A percentile compares a stretch with the other conserved stretches of the same genome.
phyloP scores from a whole-genome alignment of 2,329 filamentous ascomycete genomes.

The Penicillium brasilianum region DNA sequence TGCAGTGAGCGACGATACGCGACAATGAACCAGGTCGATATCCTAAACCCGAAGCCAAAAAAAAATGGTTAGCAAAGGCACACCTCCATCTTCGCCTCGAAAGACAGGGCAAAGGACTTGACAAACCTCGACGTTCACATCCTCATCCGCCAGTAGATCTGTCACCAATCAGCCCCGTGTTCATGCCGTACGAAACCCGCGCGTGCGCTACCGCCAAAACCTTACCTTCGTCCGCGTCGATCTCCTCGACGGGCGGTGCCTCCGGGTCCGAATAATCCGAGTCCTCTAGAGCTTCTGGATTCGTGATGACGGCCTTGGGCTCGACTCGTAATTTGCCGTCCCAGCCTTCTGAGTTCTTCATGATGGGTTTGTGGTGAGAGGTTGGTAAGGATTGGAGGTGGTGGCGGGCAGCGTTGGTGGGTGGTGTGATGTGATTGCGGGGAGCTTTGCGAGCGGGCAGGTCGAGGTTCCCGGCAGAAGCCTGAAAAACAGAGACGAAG shows the following conservation, averaged over 20 bases:
- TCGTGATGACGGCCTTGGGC: constrained; percentile 69
- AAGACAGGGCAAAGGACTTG: neutral
- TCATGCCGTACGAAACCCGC: constrained; percentile 1
- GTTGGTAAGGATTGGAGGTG: constrained; percentile 14
- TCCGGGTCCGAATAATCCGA: constrained; percentile 80
- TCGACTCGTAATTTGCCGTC: constrained; percentile 62
- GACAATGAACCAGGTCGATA: constrained; percentile 88
- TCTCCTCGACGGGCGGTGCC: constrained; percentile 71
- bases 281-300: constrained; percentile 82
- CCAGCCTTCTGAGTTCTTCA: constrained; percentile 53
- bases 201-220: neutral
- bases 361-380: constrained; percentile 24
- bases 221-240: constrained; percentile 79
- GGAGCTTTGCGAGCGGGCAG: constrained; percentile 25
- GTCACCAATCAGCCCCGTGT: constrained; percentile 21
- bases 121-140: constrained; percentile 58
- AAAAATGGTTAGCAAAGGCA: constrained; percentile 22
- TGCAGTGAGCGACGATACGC: constrained; percentile 76
- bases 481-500: neutral
- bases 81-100: neutral
- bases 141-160: constrained; percentile 66
- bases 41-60: constrained; percentile 58
- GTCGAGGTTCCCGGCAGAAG: constrained; percentile 7
- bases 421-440: constrained; percentile 27
- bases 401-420: constrained; percentile 16